phyloP scores from a whole-genome alignment of 2,329 filamentous ascomycete species.

The Aureobasidium uvarum region DNA sequence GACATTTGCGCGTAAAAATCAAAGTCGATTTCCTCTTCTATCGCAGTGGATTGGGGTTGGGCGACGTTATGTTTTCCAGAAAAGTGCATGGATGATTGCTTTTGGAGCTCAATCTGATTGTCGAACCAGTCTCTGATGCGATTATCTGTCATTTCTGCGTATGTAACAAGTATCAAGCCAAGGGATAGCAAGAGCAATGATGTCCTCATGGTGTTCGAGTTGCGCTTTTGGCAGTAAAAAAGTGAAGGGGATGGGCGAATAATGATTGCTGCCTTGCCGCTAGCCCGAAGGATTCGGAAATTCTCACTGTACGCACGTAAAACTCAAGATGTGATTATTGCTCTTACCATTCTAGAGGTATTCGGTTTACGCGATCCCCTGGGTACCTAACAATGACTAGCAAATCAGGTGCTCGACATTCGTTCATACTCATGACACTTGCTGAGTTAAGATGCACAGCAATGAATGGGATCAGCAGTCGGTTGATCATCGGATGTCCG shows the following conservation, averaged over 20 bases:
- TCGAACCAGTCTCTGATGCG: neutral
- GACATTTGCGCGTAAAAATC: neutral
- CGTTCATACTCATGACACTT: too few relatives aligned
- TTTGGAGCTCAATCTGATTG: neutral
- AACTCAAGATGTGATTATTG: neutral
- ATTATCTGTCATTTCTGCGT: neutral
- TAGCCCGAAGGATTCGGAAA: neutral
- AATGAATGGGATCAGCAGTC: too few relatives aligned
- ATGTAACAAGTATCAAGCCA: neutral
- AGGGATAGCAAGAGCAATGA: neutral
- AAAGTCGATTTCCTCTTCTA: neutral
- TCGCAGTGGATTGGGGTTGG: neutral
- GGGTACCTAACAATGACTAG: too few relatives aligned
- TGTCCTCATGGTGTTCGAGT: neutral
- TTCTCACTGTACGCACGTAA: neutral
- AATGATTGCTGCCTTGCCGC: neutral
- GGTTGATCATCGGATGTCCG: too few relatives aligned
- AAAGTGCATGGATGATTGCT: neutral
- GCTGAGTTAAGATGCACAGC: too few relatives aligned
- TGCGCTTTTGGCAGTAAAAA: neutral
- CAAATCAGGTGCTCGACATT: too few relatives aligned
- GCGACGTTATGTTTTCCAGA: neutral
- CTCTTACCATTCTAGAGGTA: neutral
- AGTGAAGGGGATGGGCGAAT: neutral
- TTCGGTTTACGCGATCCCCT: neutral